phyloP scores from a whole-genome alignment of 2,329 filamentous ascomycete species.

The Penicillium sp. region DNA sequence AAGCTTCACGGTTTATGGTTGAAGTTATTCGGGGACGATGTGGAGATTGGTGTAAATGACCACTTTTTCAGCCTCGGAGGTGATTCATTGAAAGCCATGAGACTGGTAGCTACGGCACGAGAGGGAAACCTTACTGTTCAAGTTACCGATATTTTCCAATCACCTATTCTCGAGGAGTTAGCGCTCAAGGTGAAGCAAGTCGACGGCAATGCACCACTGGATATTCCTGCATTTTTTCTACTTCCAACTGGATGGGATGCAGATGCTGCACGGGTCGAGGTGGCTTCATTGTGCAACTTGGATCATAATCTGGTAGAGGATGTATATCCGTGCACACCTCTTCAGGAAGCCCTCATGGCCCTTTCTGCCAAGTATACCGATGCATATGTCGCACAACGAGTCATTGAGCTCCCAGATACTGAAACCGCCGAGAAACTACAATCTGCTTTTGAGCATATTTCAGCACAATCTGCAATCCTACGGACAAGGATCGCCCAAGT shows the following conservation, averaged over 20 bases:
- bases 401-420: slow-evolving; percentile 31
- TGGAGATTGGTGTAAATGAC: slow-evolving; percentile 16
- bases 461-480: slow-evolving; percentile 38
- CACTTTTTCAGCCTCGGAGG: slow-evolving; percentile 29
- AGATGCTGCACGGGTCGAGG: neutral
- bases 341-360: slow-evolving; percentile 38
- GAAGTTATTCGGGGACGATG: slow-evolving; percentile 27
- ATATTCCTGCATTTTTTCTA: neutral
- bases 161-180: slow-evolving; percentile 39
- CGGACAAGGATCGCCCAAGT: slow-evolving; percentile 37
- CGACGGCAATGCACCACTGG: neutral
- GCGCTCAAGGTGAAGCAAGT: slow-evolving; percentile 18
- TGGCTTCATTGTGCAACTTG: neutral
- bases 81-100: slow-evolving; percentile 32
- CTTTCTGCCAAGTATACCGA: slow-evolving; percentile 37
- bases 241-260: slow-evolving; percentile 1
- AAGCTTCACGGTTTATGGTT: slow-evolving; percentile 34
- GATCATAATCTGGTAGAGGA: slow-evolving; percentile 21
- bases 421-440: slow-evolving; percentile 30
- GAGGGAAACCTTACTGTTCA: slow-evolving; percentile 18
- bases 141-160: slow-evolving; percentile 29
- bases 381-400: slow-evolving; percentile 42
- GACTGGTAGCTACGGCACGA: slow-evolving; percentile 26
- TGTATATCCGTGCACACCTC: slow-evolving; percentile 30
- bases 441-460: slow-evolving; percentile 33